Base-by-base conservation (phyloP, 2,329 filamentous ascomycete species). In the Pseudogymnoascus sp. region DNA sequence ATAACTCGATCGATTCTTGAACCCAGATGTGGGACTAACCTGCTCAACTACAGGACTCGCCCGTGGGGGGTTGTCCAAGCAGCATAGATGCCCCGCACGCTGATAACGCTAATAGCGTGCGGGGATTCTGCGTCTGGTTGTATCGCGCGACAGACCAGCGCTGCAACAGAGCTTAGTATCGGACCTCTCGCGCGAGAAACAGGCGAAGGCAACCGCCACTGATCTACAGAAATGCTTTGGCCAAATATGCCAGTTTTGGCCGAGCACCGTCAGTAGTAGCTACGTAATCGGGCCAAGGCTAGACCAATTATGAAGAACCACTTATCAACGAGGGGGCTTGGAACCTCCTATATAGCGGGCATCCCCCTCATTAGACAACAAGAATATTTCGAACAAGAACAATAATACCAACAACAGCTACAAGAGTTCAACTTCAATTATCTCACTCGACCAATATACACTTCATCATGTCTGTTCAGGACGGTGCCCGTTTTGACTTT, bases 401-500 rank as follows among this genome's bases (percentile, higher is more conserved):
- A 16, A 7, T 21, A 43, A 43, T 28, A 59, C 49, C 7, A 43
- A 21, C 40, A 43, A 42, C 37, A 40, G n/a, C 38, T 42, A 42
- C 38, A 42, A 9, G n/a, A 42, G 38, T 43, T 43, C 16, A 11
- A 21, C 40, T 43, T 43, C 18, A 43, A 43, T 12, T 43, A 43
- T 43, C 40, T 43, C 9, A 43, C 9, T 21, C 63, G 14, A 59
- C 65, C 5, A 63, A 65, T 28, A 59, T 60, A n/a, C 66, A 66
- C n/a, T 16, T 66, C 6, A 67, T 60, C 18, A 63, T 69, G 3
- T 67, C 68, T 18, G 68, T 65, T 61, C 59, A 61, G 18, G 59
- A 42, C 34, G 23, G 34, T 42, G 12, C 60, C 60, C 42, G 31
- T 0, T 87, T 81, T 68, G 85, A 88, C 71, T 88, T 88, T 74